Percentiles rank a stretch among this genome's conserved stretches.
Conservation (phyloP, 192 early-diverging fungal species). For the Coemansia sp. region DNA sequence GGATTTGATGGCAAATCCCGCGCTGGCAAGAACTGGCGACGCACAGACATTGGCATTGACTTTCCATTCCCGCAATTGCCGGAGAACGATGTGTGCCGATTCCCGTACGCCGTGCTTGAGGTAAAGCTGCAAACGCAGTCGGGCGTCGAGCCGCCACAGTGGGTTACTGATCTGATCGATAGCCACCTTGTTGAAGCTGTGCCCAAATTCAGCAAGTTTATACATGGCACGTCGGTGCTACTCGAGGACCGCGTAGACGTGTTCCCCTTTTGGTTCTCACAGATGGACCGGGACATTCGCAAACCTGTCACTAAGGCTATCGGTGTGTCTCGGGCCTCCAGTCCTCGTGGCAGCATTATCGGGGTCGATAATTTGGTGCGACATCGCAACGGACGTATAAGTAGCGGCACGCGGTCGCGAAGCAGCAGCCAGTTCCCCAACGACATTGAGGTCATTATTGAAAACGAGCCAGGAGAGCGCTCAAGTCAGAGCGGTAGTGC, state of each 20-base stretch:
- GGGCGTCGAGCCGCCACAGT: conserved; percentile 87
- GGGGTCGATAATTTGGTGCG: conserved; percentile 35
- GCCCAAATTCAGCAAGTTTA: conserved; percentile 98
- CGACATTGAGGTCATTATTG: conserved; percentile 42
- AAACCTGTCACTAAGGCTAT: conserved; percentile 66
- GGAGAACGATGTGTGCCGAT: conserved; percentile 76
- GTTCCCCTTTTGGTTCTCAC: conserved; percentile 94
- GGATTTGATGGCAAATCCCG: conserved; percentile 65
- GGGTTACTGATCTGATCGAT: conserved; percentile 90
- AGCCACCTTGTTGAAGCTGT: conserved; percentile 91
- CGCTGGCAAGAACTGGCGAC: conserved; percentile 87
- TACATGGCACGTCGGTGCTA: conserved; percentile 90
- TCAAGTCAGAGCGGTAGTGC: conserved; percentile 41
- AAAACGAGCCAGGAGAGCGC: conserved; percentile 39
- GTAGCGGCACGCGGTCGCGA: conserved; percentile 29
- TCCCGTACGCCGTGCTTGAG: conserved; percentile 96
- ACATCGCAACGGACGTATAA: conserved; percentile 15
- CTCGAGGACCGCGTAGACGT: conserved; percentile 77
- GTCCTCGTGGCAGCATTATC: conserved; percentile 46
- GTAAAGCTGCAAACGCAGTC: conserved; percentile 96
- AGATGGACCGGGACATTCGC: conserved; percentile 93
- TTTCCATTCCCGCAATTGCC: conserved; percentile 80
- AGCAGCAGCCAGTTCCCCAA: conserved; percentile 27
- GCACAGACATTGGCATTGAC: conserved; percentile 78
- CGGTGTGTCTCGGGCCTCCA: conserved; percentile 53